phyloP scores from a whole-genome alignment of 306 rosid genomes.

The Prosopis cineraria region DNA sequence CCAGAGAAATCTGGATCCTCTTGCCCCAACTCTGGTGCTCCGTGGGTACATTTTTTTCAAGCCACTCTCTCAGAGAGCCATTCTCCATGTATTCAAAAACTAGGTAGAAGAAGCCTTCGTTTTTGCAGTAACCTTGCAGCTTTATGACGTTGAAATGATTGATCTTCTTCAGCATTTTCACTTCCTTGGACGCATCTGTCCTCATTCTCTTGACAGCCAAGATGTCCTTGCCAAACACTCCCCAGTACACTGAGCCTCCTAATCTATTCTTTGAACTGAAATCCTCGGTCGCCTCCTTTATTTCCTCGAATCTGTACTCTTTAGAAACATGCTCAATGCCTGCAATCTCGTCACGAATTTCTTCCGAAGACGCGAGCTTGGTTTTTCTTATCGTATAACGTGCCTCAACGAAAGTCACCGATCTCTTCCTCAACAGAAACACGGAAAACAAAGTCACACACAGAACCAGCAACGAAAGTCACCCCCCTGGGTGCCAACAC shows the following conservation, averaged over 20 bases:
- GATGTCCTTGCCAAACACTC: conserved; percentile 40
- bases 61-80: conserved; percentile 74
- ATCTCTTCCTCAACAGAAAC: conserved; percentile 38
- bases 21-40: conserved; percentile 49
- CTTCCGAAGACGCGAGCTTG: conserved; percentile 31
- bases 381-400: background rate
- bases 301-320: conserved; percentile 49
- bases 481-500: no score
- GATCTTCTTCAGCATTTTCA: conserved; percentile 59
- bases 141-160: conserved; percentile 70
- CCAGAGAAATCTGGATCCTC: conserved; percentile 78
- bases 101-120: conserved; percentile 44
- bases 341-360: conserved; percentile 53
- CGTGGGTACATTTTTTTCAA: conserved; percentile 29
- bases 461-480: conserved; percentile 28
- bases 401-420: conserved; percentile 5
- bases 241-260: conserved; percentile 49
- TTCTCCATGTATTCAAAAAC: conserved; percentile 74
- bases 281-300: conserved; percentile 49
- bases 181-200: conserved; percentile 53
- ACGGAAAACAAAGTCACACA: conserved; percentile 10
- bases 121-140: conserved; percentile 62
- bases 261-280: conserved; percentile 56
- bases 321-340: conserved; percentile 45
- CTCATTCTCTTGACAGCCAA: conserved; percentile 56